Evolutionary conservation across 163 green algal genomes (phyloP).

Genomic region (Prototheca wickerhamii): DNA sequence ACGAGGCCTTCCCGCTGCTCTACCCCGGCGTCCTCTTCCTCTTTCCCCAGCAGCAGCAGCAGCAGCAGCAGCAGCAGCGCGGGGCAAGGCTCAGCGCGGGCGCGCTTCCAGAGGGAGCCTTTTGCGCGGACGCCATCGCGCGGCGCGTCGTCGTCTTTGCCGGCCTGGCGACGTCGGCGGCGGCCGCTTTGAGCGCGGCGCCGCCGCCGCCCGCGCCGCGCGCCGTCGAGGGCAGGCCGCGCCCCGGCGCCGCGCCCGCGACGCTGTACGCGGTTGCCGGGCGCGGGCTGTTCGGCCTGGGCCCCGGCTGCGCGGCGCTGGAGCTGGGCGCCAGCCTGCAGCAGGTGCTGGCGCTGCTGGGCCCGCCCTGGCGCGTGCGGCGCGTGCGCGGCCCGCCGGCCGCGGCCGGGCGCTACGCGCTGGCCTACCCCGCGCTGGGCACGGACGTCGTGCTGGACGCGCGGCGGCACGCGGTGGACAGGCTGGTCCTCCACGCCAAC

Average conservation of each 20-base stretch:
- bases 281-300: background rate
- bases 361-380: background rate
- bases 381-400: background rate
- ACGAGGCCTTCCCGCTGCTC: slow-evolving; percentile 23
- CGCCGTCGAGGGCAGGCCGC: slow-evolving; percentile 9
- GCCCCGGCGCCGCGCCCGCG: background rate
- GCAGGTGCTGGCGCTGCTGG: slow-evolving; percentile 17
- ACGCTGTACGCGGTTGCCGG: too few species aligned
- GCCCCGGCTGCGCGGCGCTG: slow-evolving; percentile 3
- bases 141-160: too few species aligned
- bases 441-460: slow-evolving; percentile 43
- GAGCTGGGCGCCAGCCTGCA: slow-evolving; percentile 6
- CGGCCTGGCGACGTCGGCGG: background rate
- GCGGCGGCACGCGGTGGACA: slow-evolving; percentile 33
- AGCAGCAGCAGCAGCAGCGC: slow-evolving; percentile 19
- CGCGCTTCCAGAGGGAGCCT: slow-evolving; percentile 5
- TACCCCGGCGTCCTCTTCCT: slow-evolving; percentile 39
- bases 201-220: background rate
- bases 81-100: background rate
- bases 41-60: slow-evolving; percentile 18
- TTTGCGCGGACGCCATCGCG: too few species aligned
- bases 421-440: slow-evolving; percentile 20
- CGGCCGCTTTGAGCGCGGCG: background rate
- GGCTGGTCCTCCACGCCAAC: slow-evolving; percentile 55
- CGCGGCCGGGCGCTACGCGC: slow-evolving; percentile 8